Base-by-base conservation (phyloP, 2,329 filamentous ascomycete species). In the Aureobasidium sp. region DNA sequence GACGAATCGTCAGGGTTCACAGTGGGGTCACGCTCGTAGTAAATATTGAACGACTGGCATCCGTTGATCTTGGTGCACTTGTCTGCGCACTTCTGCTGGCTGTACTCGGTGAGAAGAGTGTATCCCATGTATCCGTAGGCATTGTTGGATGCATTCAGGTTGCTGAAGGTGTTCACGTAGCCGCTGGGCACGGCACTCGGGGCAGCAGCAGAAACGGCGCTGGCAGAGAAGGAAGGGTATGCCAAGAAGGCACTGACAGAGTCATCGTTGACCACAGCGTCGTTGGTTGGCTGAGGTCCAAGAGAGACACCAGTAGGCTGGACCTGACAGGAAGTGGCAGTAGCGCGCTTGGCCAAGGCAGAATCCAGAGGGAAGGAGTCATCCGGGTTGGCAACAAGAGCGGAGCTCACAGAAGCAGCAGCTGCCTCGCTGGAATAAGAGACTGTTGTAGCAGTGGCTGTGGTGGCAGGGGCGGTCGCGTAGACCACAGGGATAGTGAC, bases 11-110 rank as follows among this genome's bases (percentile, higher is more conserved):
- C 68, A 5, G 74, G 72, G 51, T 70, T 65, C n/a, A 72, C 29
- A 7, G 65, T 66, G 9, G 75, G 74, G 58, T 75, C 71, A 52
- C 74, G 70, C 62, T 74, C 72, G 48, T 70, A 67, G 66, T 71
- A 63, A 36, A 66, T 58, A 51, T 67, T 67, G 60, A 66, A 65
- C 7, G 58, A 41, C 22, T 58, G 61, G 51, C 64, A 67, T 36
- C 65, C 64, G 49, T 61, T 58, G 29, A 63, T 63, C 34, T 61
- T 61, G 45, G 61, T 58, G 57, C 65, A 66, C 39, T 59, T 49
- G 20, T 39, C n/a, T 11, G 64, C 64, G 37, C 65, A 66, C 8
- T 20, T 42, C 29, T 51, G 39, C 9, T 52, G 17, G 20, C 63
- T 47, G 56, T 67, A 66, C 5, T 27, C 22, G 4, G 58, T 22